These are phyloP conservation scores for Pythium folliculosum DNA, from an alignment of 352 stramenopile genomes.

Conservation along the genomic window DNA sequence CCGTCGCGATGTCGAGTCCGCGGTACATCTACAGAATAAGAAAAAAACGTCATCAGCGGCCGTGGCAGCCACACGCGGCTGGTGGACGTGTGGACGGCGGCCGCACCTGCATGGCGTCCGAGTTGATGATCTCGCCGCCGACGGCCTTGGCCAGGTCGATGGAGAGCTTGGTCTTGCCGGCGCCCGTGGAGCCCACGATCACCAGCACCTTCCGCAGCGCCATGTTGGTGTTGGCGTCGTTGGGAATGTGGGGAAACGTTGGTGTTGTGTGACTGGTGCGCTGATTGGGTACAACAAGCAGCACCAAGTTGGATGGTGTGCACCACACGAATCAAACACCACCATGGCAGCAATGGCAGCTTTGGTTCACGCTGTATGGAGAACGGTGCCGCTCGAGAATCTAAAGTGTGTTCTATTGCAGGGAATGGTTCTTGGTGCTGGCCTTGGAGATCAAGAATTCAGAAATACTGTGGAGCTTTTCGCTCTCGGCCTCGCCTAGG, in stretches of 20 bases:
- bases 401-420: slow-evolving; percentile 24
- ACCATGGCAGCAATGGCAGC: too few species aligned
- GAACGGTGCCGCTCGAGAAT: too few species aligned
- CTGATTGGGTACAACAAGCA: slow-evolving; percentile 24
- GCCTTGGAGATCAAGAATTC: slow-evolving; percentile 66
- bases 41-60: not conserved
- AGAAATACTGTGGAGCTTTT: slow-evolving; percentile 56
- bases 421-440: slow-evolving; percentile 44
- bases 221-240: slow-evolving; percentile 3
- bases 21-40: slow-evolving; percentile 72
- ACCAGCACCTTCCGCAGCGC: slow-evolving; percentile 83
- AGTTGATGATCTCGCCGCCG: slow-evolving; percentile 91
- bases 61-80: too few species aligned
- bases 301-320: slow-evolving; percentile 17
- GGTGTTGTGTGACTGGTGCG: too few species aligned
- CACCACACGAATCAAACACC: slow-evolving; percentile 32
- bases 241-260: not conserved
- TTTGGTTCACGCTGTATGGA: too few species aligned
- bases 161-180: slow-evolving; percentile 92
- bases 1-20: slow-evolving; percentile 87
- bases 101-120: slow-evolving; percentile 87
- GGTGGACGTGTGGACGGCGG: too few species aligned
- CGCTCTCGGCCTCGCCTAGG: slow-evolving; percentile 34
- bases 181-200: slow-evolving; percentile 90
- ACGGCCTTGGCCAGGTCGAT: slow-evolving; percentile 90